Evolutionary conservation across 129 eudicot species (phyloP).

Genomic region (Scalesia atractyloides): DNA sequence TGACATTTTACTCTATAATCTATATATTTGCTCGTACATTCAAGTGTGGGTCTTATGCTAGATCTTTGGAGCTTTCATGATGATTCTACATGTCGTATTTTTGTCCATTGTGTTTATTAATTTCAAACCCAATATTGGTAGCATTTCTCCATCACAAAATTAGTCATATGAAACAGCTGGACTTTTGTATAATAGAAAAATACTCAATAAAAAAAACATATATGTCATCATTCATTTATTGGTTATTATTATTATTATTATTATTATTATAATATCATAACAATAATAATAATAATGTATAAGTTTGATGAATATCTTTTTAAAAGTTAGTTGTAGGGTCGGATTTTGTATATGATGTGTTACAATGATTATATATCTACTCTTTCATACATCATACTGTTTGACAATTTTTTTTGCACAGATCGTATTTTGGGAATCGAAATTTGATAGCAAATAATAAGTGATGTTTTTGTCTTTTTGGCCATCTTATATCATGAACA

Average conservation of each 20-base stretch:
- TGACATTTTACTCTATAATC: too few species aligned
- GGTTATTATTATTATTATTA: not conserved
- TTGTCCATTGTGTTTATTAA: slow-evolving; percentile 10
- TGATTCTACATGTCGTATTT: slow-evolving; percentile 4
- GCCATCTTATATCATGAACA: not conserved
- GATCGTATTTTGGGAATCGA: slow-evolving; percentile 13
- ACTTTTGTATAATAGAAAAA: not conserved
- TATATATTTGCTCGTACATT: not conserved
- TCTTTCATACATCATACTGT: slow-evolving; percentile 7
- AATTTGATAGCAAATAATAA: not conserved
- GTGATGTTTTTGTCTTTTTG: not conserved
- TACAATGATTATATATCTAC: slow-evolving; percentile 2
- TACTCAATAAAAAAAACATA: not conserved
- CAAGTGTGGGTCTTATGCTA: slow-evolving; percentile 3
- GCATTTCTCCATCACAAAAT: slow-evolving; percentile 7
- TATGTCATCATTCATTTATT: slow-evolving; percentile 1
- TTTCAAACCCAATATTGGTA: slow-evolving; percentile 15
- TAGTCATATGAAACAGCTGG: slow-evolving; percentile 4
- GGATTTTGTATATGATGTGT: not conserved
- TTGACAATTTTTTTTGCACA: not conserved
- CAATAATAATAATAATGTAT: slow-evolving; percentile 3
- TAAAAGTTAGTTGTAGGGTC: slow-evolving; percentile 9
- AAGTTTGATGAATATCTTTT: slow-evolving; percentile 6
- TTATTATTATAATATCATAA: not conserved
- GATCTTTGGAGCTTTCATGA: slow-evolving; percentile 13